Evolutionary conservation across 108 stramenopile species (phyloP).

Genomic region (Conticribra weissflogii): DNA sequence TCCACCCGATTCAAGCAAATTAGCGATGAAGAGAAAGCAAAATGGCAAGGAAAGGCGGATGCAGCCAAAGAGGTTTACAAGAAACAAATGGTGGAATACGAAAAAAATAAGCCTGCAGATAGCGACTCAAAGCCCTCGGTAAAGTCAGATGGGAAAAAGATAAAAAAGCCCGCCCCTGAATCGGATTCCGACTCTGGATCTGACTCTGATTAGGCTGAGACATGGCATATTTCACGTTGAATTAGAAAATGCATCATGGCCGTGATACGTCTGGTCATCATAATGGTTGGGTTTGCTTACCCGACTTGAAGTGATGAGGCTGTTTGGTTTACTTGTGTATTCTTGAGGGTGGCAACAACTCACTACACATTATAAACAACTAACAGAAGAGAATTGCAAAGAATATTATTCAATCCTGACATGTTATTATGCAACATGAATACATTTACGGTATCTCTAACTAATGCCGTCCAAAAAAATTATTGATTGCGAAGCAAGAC

Average conservation of each 20-base stretch:
- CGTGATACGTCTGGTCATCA: too few relatives aligned
- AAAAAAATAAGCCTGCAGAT: constrained; percentile 23
- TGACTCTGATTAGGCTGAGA: constrained; percentile 37
- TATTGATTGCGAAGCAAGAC: not conserved
- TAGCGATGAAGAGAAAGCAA: constrained; percentile 56
- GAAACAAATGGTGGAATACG: constrained; percentile 46
- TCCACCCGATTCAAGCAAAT: constrained; percentile 63
- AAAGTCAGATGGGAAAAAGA: constrained; percentile 35
- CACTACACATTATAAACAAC: too few relatives aligned
- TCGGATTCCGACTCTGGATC: constrained; percentile 29
- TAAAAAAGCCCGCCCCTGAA: constrained; percentile 40
- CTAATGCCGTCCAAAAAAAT: not conserved
- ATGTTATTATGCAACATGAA: too few relatives aligned
- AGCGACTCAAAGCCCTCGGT: constrained; percentile 10
- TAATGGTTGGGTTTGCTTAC: too few relatives aligned
- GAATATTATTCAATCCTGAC: too few relatives aligned
- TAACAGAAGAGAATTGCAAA: too few relatives aligned
- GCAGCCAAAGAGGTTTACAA: constrained; percentile 75
- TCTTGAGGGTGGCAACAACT: too few relatives aligned
- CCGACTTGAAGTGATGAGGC: too few relatives aligned
- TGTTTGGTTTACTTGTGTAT: too few relatives aligned
- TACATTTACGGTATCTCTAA: too few relatives aligned
- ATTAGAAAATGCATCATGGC: too few relatives aligned
- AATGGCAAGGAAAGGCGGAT: constrained; percentile 66
- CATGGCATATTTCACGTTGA: too few relatives aligned